These are phyloP conservation scores for Botryotinia convoluta DNA, from an alignment of 2,329 filamentous ascomycete species.

Conservation along the genomic window DNA sequence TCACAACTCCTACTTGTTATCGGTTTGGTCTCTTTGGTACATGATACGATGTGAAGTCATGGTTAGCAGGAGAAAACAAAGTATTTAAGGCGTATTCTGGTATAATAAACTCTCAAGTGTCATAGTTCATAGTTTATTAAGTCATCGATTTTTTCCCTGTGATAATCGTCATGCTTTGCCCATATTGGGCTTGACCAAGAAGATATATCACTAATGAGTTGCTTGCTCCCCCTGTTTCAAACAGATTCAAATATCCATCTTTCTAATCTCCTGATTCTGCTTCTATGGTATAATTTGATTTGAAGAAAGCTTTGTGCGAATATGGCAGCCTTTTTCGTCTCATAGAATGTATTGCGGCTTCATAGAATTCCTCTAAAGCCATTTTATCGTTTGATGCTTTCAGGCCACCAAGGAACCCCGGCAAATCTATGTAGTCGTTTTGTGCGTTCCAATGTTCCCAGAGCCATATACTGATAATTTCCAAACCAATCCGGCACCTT, in stretches of 20 bases:
- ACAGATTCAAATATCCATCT: neutral
- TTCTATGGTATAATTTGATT: neutral
- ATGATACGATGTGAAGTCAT: neutral
- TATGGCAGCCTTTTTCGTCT: neutral
- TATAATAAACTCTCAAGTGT: neutral
- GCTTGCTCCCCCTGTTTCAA: neutral
- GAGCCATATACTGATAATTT: neutral
- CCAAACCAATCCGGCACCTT: neutral
- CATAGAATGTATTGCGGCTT: neutral
- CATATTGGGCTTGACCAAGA: accelerated
- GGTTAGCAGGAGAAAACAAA: neutral
- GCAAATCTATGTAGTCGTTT: no score
- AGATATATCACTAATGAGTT: neutral
- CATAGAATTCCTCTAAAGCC: neutral
- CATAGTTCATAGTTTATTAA: neutral
- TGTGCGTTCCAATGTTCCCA: neutral
- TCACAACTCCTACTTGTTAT: neutral
- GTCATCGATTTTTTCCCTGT: neutral
- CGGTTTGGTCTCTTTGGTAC: neutral
- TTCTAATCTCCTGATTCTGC: neutral
- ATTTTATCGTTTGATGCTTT: neutral
- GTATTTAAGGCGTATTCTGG: neutral
- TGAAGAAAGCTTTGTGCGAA: neutral
- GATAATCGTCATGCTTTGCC: neutral
- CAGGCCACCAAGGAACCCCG: neutral